Evolutionary conservation across 1,284 basidiomycete genomes (phyloP), one percentile per base, ranked within the genome.

Genomic region (Limonomyces culmigenus): DNA sequence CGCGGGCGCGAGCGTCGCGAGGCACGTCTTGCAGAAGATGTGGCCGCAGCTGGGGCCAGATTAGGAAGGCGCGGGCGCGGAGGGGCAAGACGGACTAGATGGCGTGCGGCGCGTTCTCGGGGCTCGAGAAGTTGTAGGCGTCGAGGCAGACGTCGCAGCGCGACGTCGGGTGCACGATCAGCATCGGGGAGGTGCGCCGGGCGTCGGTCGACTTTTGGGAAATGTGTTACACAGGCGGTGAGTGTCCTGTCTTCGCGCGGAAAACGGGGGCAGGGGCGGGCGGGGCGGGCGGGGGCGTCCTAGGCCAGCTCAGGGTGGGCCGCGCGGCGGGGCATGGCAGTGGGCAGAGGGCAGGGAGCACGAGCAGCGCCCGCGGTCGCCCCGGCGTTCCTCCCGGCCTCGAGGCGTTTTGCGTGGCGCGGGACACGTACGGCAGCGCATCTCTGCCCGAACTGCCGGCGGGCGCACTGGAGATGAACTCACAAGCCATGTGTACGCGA

Each of bases 111-210:
- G 59, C 52, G 43, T 58, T 55, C 34, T 53, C 51, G n/a, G 55
- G 48, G 23, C 46, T 47, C 27, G 60, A 56, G 42, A 58, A 60
- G 34, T 56, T 50, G 47, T 69, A 71, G 15, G 55, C 52, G 37
- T 70, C 65, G 33, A 72, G 54, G 49, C 70, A 74, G 40, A 74
- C 62, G 47, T 74, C 70, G 51, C 71, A 74, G 42, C 55, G 55
- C 49, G 67, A 69, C 14, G 62, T 59, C 12, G 65, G 55, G 46
- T 72, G 65, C 18, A 71, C 52, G 38, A 71, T 58, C 41, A 74
- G 62, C 36, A 36, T 36, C 23, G 23, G 23, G n/a, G 23, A 27
- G n/a, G 8, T 8, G n/a, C 8, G 23, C 23, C 23, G 23, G 23
- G 23, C 8, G 23, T 8, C 8, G 23, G 23, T 8, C 8, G 23